Percentiles rank a stretch among this genome's conserved stretches.
These are phyloP conservation scores for Croton setiger DNA, from an alignment of 441 rosid genomes.

Conservation along the genomic window DNA sequence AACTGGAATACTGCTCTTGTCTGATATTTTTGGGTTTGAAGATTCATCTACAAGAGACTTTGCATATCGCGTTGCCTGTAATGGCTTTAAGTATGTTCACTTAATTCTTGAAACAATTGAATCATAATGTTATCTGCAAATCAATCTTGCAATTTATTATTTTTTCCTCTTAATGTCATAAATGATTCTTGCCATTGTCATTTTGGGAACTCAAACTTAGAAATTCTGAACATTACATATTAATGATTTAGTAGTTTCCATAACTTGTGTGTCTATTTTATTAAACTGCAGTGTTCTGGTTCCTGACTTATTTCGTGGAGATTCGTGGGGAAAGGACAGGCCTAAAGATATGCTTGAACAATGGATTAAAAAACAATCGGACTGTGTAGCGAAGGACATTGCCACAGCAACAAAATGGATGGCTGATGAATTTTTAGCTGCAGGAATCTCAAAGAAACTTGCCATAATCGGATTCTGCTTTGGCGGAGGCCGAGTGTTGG, in stretches of 20 bases:
- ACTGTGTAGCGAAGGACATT: constrained; percentile 51
- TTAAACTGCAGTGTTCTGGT: constrained; percentile 62
- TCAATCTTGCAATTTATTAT: background rate
- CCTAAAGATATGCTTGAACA: constrained; percentile 40
- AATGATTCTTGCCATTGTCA: background rate
- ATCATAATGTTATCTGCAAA: background rate
- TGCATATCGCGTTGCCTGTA: constrained; percentile 85
- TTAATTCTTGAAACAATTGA: constrained; percentile 12
- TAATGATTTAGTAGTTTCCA: background rate
- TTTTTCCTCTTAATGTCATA: constrained; percentile 1
- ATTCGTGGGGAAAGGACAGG: constrained; percentile 59
- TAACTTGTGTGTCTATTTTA: background rate
- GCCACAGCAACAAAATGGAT: constrained; percentile 56
- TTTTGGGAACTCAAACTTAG: background rate
- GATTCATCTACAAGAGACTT: constrained; percentile 75
- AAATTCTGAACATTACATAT: background rate
- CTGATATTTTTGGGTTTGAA: constrained; percentile 74
- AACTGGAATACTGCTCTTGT: constrained; percentile 61
- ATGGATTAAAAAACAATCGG: constrained; percentile 49
- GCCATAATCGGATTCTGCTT: constrained; percentile 78
- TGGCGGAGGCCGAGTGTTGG: constrained; percentile 71
- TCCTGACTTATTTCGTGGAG: constrained; percentile 81
- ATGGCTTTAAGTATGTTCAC: constrained; percentile 67
- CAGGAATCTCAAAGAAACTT: constrained; percentile 77
- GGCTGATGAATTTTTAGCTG: constrained; percentile 69